phyloP scores from a whole-genome alignment of 2,329 filamentous ascomycete genomes.

The Aureobasidium zeae region DNA sequence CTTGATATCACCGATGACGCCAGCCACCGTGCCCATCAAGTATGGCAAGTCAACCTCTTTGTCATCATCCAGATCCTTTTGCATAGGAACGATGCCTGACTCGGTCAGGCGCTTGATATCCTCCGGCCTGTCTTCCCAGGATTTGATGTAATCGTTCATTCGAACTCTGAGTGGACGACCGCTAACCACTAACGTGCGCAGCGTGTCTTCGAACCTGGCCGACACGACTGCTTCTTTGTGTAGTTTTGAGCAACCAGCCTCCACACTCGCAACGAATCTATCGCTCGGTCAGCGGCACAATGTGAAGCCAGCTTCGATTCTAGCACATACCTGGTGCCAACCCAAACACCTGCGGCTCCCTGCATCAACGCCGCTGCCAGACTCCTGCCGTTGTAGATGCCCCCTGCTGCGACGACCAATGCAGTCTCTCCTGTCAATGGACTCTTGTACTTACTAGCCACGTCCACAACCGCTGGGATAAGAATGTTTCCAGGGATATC shows the following conservation, averaged over 20 bases:
- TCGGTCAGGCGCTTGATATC: slow-evolving; percentile 68
- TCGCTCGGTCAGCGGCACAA: not conserved
- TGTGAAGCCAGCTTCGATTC: not conserved
- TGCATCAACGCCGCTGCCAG: slow-evolving; percentile 78
- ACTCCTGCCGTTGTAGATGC: slow-evolving; percentile 72
- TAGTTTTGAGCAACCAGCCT: slow-evolving; percentile 69
- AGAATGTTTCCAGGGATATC: slow-evolving; percentile 79
- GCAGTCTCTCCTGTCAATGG: slow-evolving; percentile 60
- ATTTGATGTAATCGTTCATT: slow-evolving; percentile 72
- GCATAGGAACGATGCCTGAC: slow-evolving; percentile 68
- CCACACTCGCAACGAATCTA: slow-evolving; percentile 66
- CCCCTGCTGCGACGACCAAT: slow-evolving; percentile 81
- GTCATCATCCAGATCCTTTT: slow-evolving; percentile 72
- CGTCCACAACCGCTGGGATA: slow-evolving; percentile 78
- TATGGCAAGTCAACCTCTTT: slow-evolving; percentile 73
- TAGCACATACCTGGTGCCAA: slow-evolving; percentile 59
- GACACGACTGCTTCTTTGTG: slow-evolving; percentile 78
- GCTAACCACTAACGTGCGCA: slow-evolving; percentile 71
- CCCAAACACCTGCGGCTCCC: slow-evolving; percentile 83
- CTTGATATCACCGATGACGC: slow-evolving; percentile 64
- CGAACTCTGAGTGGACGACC: slow-evolving; percentile 73
- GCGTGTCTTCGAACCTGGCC: slow-evolving; percentile 71
- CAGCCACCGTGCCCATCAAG: slow-evolving; percentile 89
- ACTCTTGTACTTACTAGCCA: slow-evolving; percentile 63
- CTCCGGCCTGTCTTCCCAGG: slow-evolving; percentile 68